These are phyloP conservation scores for Euclidium syriacum DNA, from an alignment of 345 rosid genomes.

Conservation along the genomic window DNA sequence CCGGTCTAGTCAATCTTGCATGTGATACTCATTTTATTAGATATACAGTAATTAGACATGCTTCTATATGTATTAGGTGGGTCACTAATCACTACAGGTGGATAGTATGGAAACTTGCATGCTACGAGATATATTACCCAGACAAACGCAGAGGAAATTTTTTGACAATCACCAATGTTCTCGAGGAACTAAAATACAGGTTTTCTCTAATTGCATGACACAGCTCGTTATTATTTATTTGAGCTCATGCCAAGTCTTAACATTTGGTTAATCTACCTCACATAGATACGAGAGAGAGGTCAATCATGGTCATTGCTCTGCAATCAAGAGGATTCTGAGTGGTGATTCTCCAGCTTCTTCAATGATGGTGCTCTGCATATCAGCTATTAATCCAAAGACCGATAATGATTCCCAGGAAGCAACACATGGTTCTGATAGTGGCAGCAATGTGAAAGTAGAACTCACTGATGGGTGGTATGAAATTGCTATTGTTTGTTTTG, in stretches of 20 bases:
- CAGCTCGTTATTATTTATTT: slow-evolving; percentile 1
- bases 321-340: slow-evolving; percentile 79
- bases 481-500: slow-evolving; percentile 11
- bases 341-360: slow-evolving; percentile 76
- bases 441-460: slow-evolving; percentile 51
- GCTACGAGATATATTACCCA: slow-evolving; percentile 66
- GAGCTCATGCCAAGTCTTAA: slow-evolving; percentile 12
- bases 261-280: slow-evolving; percentile 17
- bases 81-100: slow-evolving; percentile 81
- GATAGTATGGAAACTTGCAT: slow-evolving; percentile 92
- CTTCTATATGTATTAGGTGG: slow-evolving; percentile 52
- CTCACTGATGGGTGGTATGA: slow-evolving; percentile 95
- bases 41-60: background rate
- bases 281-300: slow-evolving; percentile 89
- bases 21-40: background rate
- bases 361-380: slow-evolving; percentile 73
- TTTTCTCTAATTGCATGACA: slow-evolving; percentile 15
- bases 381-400: slow-evolving; percentile 42
- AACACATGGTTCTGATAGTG: slow-evolving; percentile 34
- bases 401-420: slow-evolving; percentile 28
- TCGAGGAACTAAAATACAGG: slow-evolving; percentile 96
- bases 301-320: slow-evolving; percentile 85
- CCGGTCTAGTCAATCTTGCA: background rate
- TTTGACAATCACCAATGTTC: slow-evolving; percentile 71
- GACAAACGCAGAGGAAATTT: slow-evolving; percentile 49